Evolutionary conservation across 306 rosid species (phyloP).

Genomic region (Dryas drummondii): DNA sequence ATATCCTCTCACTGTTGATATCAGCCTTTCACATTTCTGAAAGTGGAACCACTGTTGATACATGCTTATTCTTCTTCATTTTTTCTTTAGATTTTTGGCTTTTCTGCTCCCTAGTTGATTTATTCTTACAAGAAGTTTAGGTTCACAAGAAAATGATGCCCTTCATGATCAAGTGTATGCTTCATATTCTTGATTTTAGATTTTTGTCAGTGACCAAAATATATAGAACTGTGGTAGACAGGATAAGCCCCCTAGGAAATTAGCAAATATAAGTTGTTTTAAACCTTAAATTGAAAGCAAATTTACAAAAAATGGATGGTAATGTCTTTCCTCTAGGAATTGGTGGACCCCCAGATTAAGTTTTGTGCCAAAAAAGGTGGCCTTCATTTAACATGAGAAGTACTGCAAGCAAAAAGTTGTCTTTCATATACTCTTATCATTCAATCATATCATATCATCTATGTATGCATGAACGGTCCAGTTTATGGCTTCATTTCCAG

Average conservation of each 20-base stretch:
- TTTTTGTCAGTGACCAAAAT: too few relatives aligned
- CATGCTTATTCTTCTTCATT: slow-evolving; percentile 43
- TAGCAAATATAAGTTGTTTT: neutral
- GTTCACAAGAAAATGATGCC: slow-evolving; percentile 37
- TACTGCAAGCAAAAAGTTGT: neutral
- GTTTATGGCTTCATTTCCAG: neutral
- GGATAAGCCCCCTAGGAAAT: neutral
- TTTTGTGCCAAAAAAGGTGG: neutral
- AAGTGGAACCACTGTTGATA: slow-evolving; percentile 36
- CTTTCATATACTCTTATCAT: slow-evolving; percentile 3
- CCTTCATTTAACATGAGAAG: slow-evolving; percentile 15
- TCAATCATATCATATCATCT: slow-evolving; percentile 5
- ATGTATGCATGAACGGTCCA: neutral
- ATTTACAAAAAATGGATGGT: neutral
- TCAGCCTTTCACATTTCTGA: slow-evolving; percentile 39
- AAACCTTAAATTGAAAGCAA: neutral
- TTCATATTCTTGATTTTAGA: neutral
- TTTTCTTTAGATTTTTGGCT: slow-evolving; percentile 8
- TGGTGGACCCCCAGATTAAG: too few relatives aligned
- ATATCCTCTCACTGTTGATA: slow-evolving; percentile 8
- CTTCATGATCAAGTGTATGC: slow-evolving; percentile 10
- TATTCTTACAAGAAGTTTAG: slow-evolving; percentile 16
- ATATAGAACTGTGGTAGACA: neutral
- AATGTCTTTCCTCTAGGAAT: neutral
- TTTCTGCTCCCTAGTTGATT: neutral